A percentile compares a stretch with the other conserved stretches of the same genome.
Evolutionary conservation across 768 basidiomycete genomes (phyloP).

Genomic region (Kwoniella sp.): DNA sequence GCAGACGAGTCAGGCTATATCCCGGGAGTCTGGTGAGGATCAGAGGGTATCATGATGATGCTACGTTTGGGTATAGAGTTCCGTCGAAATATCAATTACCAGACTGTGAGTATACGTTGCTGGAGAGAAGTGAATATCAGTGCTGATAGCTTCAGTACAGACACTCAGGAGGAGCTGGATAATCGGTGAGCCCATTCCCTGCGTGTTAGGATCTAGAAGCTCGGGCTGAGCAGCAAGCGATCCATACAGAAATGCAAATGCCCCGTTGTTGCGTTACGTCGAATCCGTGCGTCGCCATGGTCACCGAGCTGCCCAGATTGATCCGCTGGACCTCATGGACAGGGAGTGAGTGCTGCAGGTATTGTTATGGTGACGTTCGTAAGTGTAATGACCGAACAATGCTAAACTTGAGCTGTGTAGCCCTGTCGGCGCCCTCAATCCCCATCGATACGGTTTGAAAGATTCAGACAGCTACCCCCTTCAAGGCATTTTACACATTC

Average conservation of each 20-base stretch:
- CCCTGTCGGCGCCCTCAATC: slow-evolving; percentile 64
- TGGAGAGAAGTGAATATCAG: no score
- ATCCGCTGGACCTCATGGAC: slow-evolving; percentile 83
- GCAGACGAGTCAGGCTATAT: neutral
- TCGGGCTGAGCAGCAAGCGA: no score
- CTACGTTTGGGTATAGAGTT: slow-evolving; percentile 40
- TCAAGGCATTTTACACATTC: slow-evolving; percentile 69
- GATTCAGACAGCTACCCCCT: slow-evolving; percentile 65
- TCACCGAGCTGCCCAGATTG: slow-evolving; percentile 60
- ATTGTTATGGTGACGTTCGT: no score
- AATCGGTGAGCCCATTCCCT: slow-evolving; percentile 34
- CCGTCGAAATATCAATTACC: slow-evolving; percentile 34
- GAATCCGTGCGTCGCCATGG: slow-evolving; percentile 70
- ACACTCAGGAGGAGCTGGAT: slow-evolving; percentile 40
- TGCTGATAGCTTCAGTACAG: slow-evolving; percentile 11
- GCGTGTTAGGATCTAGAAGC: no score
- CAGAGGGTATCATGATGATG: slow-evolving; percentile 39
- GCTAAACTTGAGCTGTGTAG: slow-evolving; percentile 13
- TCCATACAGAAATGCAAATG: slow-evolving; percentile 69
- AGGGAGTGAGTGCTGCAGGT: slow-evolving; percentile 80
- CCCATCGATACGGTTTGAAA: slow-evolving; percentile 75
- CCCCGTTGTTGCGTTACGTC: slow-evolving; percentile 79
- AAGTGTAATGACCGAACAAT: no score
- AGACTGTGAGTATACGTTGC: slow-evolving; percentile 34
- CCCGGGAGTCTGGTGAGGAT: neutral